Evolutionary conservation across 2,329 filamentous ascomycete species (phyloP).

Genomic region (Trichothecium sympodiale): DNA sequence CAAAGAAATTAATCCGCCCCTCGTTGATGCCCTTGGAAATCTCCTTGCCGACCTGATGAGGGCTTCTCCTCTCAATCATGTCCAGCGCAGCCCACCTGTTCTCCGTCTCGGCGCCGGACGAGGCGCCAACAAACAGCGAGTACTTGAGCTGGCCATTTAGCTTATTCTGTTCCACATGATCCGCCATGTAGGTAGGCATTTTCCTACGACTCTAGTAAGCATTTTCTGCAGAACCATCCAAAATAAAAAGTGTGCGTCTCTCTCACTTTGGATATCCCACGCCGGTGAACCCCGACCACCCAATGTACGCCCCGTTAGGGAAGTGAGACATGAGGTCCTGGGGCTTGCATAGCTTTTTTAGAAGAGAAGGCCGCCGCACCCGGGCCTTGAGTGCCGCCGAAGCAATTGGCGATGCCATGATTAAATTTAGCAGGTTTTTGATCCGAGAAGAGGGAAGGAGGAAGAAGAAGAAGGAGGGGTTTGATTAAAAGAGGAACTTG

Average conservation of each 20-base stretch:
- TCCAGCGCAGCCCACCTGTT: slow-evolving; percentile 82
- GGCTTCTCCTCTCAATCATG: slow-evolving; percentile 79
- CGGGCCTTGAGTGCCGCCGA: slow-evolving; percentile 68
- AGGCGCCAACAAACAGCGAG: slow-evolving; percentile 81
- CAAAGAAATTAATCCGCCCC: slow-evolving; percentile 82
- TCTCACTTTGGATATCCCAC: slow-evolving; percentile 72
- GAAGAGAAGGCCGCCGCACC: slow-evolving; percentile 62
- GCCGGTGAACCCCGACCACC: slow-evolving; percentile 86
- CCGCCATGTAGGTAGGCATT: slow-evolving; percentile 71
- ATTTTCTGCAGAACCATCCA: slow-evolving; percentile 1
- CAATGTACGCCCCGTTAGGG: slow-evolving; percentile 75
- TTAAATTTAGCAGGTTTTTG: no score
- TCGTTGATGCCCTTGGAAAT: slow-evolving; percentile 87
- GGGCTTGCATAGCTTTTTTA: slow-evolving; percentile 68
- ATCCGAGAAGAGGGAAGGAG: slow-evolving; percentile 4
- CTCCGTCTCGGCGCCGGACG: slow-evolving; percentile 79
- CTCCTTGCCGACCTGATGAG: slow-evolving; percentile 83
- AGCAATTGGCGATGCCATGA: slow-evolving; percentile 42
- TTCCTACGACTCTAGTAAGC: slow-evolving; percentile 43
- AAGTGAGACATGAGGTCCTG: slow-evolving; percentile 74
- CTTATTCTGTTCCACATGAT: slow-evolving; percentile 80
- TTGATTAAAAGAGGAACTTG: slow-evolving; percentile 7
- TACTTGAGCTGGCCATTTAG: slow-evolving; percentile 79
- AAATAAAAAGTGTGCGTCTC: background rate
- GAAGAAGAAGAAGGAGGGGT: slow-evolving; percentile 6